Conservation (phyloP, 2,329 filamentous ascomycete genomes). For the Aureobasidium lini region DNA sequence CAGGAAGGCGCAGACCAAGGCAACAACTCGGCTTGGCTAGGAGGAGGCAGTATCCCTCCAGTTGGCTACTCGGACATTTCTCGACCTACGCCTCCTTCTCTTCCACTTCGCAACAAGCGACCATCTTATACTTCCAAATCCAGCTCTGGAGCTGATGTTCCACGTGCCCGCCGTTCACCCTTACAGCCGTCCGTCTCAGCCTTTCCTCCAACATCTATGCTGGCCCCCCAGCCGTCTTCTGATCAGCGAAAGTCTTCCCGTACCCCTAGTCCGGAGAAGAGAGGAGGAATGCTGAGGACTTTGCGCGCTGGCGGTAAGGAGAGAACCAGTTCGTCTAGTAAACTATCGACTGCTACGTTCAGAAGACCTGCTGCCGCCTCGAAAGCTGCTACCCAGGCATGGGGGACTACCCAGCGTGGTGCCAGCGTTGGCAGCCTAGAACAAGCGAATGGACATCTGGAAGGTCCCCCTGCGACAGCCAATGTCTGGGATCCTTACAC, state of each 20-base stretch:
- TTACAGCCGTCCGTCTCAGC: neutral
- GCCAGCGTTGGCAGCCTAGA: conserved; percentile 18
- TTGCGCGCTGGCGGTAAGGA: conserved; percentile 44
- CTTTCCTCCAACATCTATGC: conserved; percentile 23
- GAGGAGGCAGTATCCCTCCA: conserved; percentile 72
- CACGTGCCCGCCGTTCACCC: conserved; percentile 3
- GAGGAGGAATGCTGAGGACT: conserved; percentile 50
- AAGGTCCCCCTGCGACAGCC: conserved; percentile 6
- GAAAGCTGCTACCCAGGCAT: conserved; percentile 57
- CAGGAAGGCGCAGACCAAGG: conserved; percentile 1
- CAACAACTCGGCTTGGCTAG: conserved; percentile 50
- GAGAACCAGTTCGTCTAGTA: conserved; percentile 47
- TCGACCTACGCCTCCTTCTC: conserved; percentile 46
- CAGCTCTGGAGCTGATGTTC: conserved; percentile 31
- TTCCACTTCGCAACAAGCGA: conserved; percentile 30
- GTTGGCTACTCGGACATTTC: conserved; percentile 74
- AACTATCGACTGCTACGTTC: conserved; percentile 35
- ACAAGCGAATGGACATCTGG: conserved; percentile 12
- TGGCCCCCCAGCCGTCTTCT: conserved; percentile 28
- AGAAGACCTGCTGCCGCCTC: conserved; percentile 49
- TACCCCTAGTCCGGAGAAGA: conserved; percentile 57
- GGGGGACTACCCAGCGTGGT: conserved; percentile 34
- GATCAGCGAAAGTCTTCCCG: conserved; percentile 41
- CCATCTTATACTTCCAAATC: conserved; percentile 38
- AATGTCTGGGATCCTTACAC: conserved; percentile 29